Base-by-base conservation (phyloP, 1,284 basidiomycete genomes). In the Dichomitus squalens region DNA sequence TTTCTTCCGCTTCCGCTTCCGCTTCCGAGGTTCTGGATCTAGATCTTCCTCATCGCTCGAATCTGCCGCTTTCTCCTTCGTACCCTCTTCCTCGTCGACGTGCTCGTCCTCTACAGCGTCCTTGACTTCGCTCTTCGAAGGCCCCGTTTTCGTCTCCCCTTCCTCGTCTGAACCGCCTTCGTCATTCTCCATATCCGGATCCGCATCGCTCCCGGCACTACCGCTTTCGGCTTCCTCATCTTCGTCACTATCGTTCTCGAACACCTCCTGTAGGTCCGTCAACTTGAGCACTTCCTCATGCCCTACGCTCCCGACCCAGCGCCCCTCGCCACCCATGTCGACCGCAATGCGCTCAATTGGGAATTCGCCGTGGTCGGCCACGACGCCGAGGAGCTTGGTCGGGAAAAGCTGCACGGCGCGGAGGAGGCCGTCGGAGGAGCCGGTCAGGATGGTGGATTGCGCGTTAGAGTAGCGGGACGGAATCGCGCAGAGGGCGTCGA, bases 231-330 rank as follows among this genome's bases (percentile, higher is more conserved):
- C 58, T 8, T 57, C 59, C 16, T 54, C 75, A 12, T 72, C 68
- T 9, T 80, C 79, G 39, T 76, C 78, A 52, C 85, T 80, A 14
- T 81, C 82, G 33, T 80, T 81, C 63, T 84, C 84, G 54, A 88
- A 80, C n/a, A 87, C 76, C 54, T 85, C 82, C 46, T 76, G 74
- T 34, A 98, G 75, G 74, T 96, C 90, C 23, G 93, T 96, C 73
- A 98, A 74, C 71, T 90, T 90, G 63, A 97, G 72, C 29, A 86
- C 79, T 60, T 96, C 92, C 63, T 96, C 95, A 68, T 98, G 95
- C 16, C 92, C 93, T n/a, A 89, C 91, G 70, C 93, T 95, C n/a
- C 87, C 96, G 16, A 96, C 82, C 90, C 94, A 95, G 73, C 85
- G 85, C 4, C 80, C 80, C 60, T 83, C 79, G 1, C 82, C 77